These are phyloP conservation scores for Trichoderma atrobrunneum DNA, from an alignment of 2,329 filamentous ascomycete species.

Conservation along the genomic window DNA sequence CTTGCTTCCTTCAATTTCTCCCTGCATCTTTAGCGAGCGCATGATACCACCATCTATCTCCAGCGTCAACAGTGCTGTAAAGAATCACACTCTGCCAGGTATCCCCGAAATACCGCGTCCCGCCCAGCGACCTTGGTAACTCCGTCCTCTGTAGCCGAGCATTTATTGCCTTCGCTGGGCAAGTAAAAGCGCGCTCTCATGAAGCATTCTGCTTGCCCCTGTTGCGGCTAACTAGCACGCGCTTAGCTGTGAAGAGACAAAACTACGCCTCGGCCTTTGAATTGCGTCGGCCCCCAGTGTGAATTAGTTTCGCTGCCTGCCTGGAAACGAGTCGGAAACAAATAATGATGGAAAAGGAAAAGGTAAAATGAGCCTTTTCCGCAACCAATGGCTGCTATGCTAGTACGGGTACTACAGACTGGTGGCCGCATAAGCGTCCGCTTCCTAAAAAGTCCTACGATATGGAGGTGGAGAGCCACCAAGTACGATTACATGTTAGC, in stretches of 20 bases:
- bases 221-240: neutral
- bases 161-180: neutral
- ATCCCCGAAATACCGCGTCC: neutral
- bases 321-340: neutral
- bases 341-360: neutral
- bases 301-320: neutral
- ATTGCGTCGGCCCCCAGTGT: constrained; percentile 4
- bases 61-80: neutral
- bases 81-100: neutral
- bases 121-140: neutral
- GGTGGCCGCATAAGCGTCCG: constrained; percentile 6
- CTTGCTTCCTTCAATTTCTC: neutral
- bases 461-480: neutral
- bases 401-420: neutral
- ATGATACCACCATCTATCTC: neutral
- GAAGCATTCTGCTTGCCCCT: neutral
- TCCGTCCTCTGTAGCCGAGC: neutral
- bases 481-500: neutral
- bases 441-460: neutral
- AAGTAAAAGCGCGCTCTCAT: neutral
- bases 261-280: constrained; percentile 1
- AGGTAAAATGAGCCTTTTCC: neutral
- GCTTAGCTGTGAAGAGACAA: constrained; percentile 13
- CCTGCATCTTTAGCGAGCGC: neutral
- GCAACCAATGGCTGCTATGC: neutral